Evolutionary conservation across 352 stramenopile genomes (phyloP), one percentile per base, ranked within the genome.

Genomic region (Pythium periplocum): DNA sequence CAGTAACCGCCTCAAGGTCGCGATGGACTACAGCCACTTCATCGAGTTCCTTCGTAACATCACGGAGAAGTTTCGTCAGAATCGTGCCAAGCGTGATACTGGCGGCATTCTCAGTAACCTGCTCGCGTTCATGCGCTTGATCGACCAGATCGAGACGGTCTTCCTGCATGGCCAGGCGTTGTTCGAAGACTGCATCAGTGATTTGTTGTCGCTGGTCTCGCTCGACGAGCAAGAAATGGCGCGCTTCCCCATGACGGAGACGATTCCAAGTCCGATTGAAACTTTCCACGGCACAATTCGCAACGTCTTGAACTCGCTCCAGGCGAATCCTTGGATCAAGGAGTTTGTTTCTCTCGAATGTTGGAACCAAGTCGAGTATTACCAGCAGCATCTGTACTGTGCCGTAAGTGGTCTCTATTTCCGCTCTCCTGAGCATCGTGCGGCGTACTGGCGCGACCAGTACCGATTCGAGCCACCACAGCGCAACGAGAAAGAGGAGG

Each of bases 391-490:
- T 33, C 65, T 79, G 2, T 93, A 90, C 55, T 91, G 80, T 45
- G 76, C 86, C 44, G 80, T 90, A 10, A 87, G 69, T 48, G 83
- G 82, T 0, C 64, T 84, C 11, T 93, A 86, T 58, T 93, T 93
- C 35, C 59, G 53, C 0, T 76, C 65, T 6, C 47, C 74, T 11
- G 61, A 47, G 0, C 75, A 73, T 26, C 77, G 77, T 11, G 64
- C 59, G 30, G 61, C 54, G 2, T 90, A 80, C 56, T 93, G 80
- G 83, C 50, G 71, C 3, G 52, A 77, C 37, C 76, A 93, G 33
- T 86, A 86, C 48, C 73, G 74, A 7, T 83, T 91, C 57, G 71
- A 68, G 30, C 73, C 79, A 9, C 35, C 56, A 4, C 46, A 41
- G 41, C 52, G 2, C 30, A 49, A 53, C 31, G 41, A 40, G 30